phyloP scores from a whole-genome alignment of 108 stramenopile genomes.

The Aureococcus anophagefferens region DNA sequence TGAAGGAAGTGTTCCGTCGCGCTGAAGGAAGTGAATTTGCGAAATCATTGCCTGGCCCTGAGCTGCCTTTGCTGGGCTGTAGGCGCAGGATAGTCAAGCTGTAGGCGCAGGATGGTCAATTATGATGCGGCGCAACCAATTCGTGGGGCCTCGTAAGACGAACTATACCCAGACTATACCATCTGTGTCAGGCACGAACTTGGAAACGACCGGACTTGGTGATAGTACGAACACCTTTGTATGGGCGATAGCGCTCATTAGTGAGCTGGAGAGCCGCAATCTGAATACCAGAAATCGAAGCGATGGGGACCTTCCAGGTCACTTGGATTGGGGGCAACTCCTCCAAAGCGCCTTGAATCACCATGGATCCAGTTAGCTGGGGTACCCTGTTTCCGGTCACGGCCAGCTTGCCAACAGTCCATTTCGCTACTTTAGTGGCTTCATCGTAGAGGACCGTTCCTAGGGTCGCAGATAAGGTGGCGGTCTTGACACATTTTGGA shows the following conservation, averaged over 20 bases:
- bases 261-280: conserved; percentile 77
- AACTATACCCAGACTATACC: too few relatives aligned
- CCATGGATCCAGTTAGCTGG: conserved; percentile 24
- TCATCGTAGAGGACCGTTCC: conserved; percentile 77
- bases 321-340: conserved; percentile 70
- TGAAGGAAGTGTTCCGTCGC: too few relatives aligned
- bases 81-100: too few relatives aligned
- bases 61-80: too few relatives aligned
- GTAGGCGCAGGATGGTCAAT: too few relatives aligned
- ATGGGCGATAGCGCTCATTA: conserved; percentile 84
- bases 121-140: too few relatives aligned
- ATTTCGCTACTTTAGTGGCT: conserved; percentile 85
- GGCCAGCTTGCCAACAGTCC: conserved; percentile 71
- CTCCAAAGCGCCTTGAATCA: conserved; percentile 25
- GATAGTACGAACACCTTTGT: conserved; percentile 88
- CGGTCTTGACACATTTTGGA: conserved; percentile 74
- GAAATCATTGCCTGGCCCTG: too few relatives aligned
- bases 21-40: too few relatives aligned
- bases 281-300: conserved; percentile 79
- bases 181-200: too few relatives aligned
- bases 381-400: conserved; percentile 13
- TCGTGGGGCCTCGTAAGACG: too few relatives aligned
- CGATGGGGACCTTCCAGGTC: conserved; percentile 84
- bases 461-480: conserved; percentile 60
- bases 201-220: conserved; percentile 74